phyloP scores from a whole-genome alignment of 2,329 filamentous ascomycete species.

The Arthroderma sp. region DNA sequence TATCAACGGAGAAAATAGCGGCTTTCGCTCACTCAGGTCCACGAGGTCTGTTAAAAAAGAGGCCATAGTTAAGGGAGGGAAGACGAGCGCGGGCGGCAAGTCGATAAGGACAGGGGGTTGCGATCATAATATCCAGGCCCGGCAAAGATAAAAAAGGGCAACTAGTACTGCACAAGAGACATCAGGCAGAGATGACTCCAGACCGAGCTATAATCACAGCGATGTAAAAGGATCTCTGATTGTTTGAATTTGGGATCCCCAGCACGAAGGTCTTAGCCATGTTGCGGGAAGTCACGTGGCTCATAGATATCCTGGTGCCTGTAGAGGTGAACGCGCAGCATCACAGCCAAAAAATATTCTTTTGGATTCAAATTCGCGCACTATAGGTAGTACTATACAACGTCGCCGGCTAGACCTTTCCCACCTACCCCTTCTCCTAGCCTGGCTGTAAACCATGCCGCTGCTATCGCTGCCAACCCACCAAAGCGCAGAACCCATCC shows the following conservation, averaged over 20 bases:
- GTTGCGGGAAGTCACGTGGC: too few relatives aligned
- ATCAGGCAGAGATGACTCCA: too few relatives aligned
- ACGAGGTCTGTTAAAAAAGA: slow-evolving; percentile 22
- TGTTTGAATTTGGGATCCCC: too few relatives aligned
- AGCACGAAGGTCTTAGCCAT: too few relatives aligned
- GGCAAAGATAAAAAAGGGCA: slow-evolving; percentile 2
- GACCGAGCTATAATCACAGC: too few relatives aligned
- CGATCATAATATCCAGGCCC: slow-evolving; percentile 23
- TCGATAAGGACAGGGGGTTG: slow-evolving; percentile 18
- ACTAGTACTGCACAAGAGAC: not conserved
- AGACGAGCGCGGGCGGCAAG: slow-evolving; percentile 22
- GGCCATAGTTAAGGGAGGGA: slow-evolving; percentile 21
- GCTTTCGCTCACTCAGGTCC: not conserved
- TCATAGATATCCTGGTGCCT: too few relatives aligned
- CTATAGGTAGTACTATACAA: too few relatives aligned
- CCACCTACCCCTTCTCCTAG: slow-evolving; percentile 46
- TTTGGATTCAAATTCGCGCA: too few relatives aligned
- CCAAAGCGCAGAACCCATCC: slow-evolving; percentile 76
- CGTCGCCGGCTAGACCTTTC: not conserved
- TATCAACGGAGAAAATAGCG: not conserved
- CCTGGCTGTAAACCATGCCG: slow-evolving; percentile 57
- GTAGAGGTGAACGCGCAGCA: too few relatives aligned
- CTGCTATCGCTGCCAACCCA: slow-evolving; percentile 61
- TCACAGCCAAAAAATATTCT: too few relatives aligned
- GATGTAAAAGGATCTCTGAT: too few relatives aligned